Evolutionary conservation across 2,329 filamentous ascomycete genomes (phyloP).

Genomic region (Leptographium procerum): DNA sequence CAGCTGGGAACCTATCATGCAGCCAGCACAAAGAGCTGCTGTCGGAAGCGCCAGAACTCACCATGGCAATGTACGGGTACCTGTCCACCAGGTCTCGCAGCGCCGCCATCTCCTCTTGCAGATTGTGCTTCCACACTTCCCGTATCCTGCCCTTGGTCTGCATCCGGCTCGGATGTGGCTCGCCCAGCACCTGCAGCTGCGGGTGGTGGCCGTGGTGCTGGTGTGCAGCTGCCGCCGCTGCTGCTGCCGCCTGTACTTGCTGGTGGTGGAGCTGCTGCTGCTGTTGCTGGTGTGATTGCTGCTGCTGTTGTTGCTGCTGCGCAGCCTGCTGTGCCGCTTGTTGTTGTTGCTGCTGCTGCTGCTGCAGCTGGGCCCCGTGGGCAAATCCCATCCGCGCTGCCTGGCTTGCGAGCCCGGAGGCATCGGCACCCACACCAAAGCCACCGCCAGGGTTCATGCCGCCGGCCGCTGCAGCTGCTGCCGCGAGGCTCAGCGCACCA

Average conservation of each 20-base stretch:
- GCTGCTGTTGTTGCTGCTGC: constrained; percentile 37
- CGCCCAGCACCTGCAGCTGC: constrained; percentile 24
- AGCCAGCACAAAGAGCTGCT: constrained; percentile 1
- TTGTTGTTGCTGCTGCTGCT: constrained; percentile 48
- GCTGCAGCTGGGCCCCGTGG: constrained; percentile 51
- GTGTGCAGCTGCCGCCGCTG: constrained; percentile 24
- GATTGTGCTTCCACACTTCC: constrained; percentile 90
- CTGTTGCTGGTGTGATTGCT: constrained; percentile 37
- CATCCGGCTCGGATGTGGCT: constrained; percentile 41
- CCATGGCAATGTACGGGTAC: constrained; percentile 96
- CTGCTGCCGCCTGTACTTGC: constrained; percentile 32
- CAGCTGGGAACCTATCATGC: constrained; percentile 1
- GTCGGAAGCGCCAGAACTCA: too few relatives aligned
- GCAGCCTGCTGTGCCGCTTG: constrained; percentile 29
- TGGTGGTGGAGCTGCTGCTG: constrained; percentile 15
- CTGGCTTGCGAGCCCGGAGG: constrained; percentile 71
- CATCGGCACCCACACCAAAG: constrained; percentile 48
- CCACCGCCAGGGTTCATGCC: constrained; percentile 37
- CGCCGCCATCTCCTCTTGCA: constrained; percentile 81
- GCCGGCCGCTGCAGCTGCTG: constrained; percentile 22
- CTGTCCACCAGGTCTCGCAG: constrained; percentile 75
- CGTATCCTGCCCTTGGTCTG: constrained; percentile 71
- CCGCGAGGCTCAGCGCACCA: constrained; percentile 38
- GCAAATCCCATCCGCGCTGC: constrained; percentile 81
- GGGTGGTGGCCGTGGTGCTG: constrained; percentile 30